phyloP scores from a whole-genome alignment of 805 yeast species.

The Cyberlindnera suaveolens region DNA sequence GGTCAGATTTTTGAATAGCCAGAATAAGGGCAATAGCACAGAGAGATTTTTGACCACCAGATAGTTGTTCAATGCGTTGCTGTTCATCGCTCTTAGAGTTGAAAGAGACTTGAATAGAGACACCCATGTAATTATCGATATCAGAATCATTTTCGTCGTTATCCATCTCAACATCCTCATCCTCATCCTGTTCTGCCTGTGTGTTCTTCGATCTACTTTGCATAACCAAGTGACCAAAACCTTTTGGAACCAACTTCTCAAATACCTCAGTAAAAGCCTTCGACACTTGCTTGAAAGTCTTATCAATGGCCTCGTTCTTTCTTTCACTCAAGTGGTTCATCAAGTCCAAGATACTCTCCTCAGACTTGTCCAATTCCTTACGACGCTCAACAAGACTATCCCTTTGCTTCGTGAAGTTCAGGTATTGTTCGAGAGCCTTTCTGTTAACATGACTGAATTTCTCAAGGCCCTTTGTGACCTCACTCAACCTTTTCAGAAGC shows the following conservation, averaged over 20 bases:
- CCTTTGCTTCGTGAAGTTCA: slow-evolving; percentile 65
- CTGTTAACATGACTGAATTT: slow-evolving; percentile 76
- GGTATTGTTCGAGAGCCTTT: slow-evolving; percentile 81
- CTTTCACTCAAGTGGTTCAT: slow-evolving; percentile 65
- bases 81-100: slow-evolving; percentile 83
- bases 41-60: slow-evolving; percentile 96
- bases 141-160: slow-evolving; percentile 17
- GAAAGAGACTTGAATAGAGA: slow-evolving; percentile 83
- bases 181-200: slow-evolving; percentile 18
- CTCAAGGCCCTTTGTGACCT: slow-evolving; percentile 50
- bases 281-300: slow-evolving; percentile 74
- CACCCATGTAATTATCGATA: slow-evolving; percentile 63
- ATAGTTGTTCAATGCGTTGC: slow-evolving; percentile 79
- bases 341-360: slow-evolving; percentile 63
- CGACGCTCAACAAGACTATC: slow-evolving; percentile 61
- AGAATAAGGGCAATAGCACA: slow-evolving; percentile 92
- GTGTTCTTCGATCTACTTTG: slow-evolving; percentile 22
- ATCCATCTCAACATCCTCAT: slow-evolving; percentile 17
- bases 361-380: slow-evolving; percentile 63
- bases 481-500: slow-evolving; percentile 46
- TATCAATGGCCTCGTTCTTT: slow-evolving; percentile 75
- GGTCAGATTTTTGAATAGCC: slow-evolving; percentile 92
- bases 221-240: slow-evolving; percentile 69
- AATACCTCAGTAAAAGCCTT: slow-evolving; percentile 68
- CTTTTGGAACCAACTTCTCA: slow-evolving; percentile 76